Base-by-base conservation (phyloP, 768 basidiomycete genomes). In the Pisolithus tinctorius region DNA sequence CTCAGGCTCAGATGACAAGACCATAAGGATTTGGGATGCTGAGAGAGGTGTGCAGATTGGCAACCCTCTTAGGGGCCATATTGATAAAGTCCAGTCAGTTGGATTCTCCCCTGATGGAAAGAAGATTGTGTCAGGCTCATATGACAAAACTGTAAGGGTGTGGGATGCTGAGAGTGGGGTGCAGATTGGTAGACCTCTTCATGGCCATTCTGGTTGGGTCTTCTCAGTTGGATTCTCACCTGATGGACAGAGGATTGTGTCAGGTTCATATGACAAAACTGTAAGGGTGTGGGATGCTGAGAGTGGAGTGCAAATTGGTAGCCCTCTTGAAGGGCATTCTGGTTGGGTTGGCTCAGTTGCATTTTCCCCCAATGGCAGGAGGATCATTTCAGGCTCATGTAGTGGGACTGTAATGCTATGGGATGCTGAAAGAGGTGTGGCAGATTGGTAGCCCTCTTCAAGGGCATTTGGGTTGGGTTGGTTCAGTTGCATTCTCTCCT, bases 191-290 rank as follows among this genome's bases (percentile, higher is more conserved):
- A n/a, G 31, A 17, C 47, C 47, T 30, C 30, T 30, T 30, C 30
- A 30, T 4, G 8, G 30, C 6, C 30, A 30, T 30, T 2, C 30
- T 30, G 30, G 9, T 30, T 30, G 30, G 30, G 30, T 30, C 30
- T 6, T 2, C 5, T 30, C 30, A 30, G 30, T 30, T 30, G 30
- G 6, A 30, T 30, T 30, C 30, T 30, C 30, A 4, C 30, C 34
- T 45, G 56, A 57, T 48, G 56, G 56, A 20, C 36, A 9, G 17
- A 34, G 50, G 11, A 57, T 57, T 48, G 56, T 44, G 9, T 57
- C 56, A 25, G 56, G 56, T 5, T 57, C 56, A 6, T 4, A 30
- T 10, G 56, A 57, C 40, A 30, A 17, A 5, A 57, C 56, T 14
- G 45, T 57, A n/a, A 45, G 45, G 31, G 17, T 30, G 6, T 30